These are phyloP conservation scores for Nakaseomyces glabratus DNA, from an alignment of 1,139 yeast genomes.

Conservation along the genomic window DNA sequence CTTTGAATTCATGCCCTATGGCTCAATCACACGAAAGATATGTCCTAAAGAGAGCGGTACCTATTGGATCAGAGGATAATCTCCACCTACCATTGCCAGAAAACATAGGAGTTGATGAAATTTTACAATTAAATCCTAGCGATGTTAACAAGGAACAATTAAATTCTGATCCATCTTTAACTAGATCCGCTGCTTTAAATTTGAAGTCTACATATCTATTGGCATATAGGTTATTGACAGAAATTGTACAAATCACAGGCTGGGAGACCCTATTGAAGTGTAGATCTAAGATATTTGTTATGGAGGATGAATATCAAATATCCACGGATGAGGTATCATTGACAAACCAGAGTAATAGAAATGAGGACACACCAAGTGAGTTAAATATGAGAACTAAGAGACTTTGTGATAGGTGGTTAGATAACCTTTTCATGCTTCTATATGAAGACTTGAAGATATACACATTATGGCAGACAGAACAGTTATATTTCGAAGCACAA, in stretches of 20 bases:
- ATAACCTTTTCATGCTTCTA: conserved; percentile 79
- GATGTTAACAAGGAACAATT: conserved; percentile 52
- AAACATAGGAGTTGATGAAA: conserved; percentile 58
- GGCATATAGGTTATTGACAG: conserved; percentile 77
- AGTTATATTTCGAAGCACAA: conserved; percentile 75
- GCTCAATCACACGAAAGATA: conserved; percentile 72
- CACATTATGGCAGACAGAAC: conserved; percentile 92
- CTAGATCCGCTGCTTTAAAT: conserved; percentile 76
- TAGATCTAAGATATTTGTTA: conserved; percentile 85
- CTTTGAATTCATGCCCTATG: conserved; percentile 93
- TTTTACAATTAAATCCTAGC: conserved; percentile 41
- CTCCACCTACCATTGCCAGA: conserved; percentile 77
- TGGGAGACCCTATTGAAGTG: conserved; percentile 82
- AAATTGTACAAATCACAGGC: conserved; percentile 68
- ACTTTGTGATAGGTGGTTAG: conserved; percentile 95
- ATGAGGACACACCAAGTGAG: conserved; percentile 1
- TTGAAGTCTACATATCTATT: conserved; percentile 76
- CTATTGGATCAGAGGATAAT: conserved; percentile 29
- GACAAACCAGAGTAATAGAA: conserved; percentile 19
- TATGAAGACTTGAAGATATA: conserved; percentile 89
- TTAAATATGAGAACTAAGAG: conserved; percentile 42
- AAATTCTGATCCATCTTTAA: conserved; percentile 58
- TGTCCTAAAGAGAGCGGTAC: conserved; percentile 39
- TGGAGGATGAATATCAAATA: conserved; percentile 77
- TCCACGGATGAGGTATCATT: conserved; percentile 32